phyloP scores from a whole-genome alignment of 495 filamentous ascomycete species.

The Tirmania nivea region DNA sequence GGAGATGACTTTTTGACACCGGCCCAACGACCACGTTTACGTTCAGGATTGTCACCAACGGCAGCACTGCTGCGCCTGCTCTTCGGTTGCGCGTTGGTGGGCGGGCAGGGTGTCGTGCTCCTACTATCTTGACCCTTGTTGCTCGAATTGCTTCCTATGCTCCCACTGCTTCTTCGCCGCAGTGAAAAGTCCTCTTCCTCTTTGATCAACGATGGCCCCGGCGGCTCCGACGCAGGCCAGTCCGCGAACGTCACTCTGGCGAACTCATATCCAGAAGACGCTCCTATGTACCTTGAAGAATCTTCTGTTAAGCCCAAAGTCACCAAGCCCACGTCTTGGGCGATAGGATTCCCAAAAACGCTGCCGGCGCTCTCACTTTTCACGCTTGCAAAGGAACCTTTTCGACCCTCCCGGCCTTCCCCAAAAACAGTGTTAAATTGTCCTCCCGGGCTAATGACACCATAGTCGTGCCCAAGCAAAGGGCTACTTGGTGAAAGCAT shows the following conservation, averaged over 20 bases:
- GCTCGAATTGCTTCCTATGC: neutral
- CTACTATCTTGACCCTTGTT: neutral
- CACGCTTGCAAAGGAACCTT: neutral
- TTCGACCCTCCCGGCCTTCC: neutral
- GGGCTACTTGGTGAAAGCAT: constrained; percentile 4
- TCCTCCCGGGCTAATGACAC: neutral
- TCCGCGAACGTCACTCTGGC: constrained; percentile 13
- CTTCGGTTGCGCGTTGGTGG: neutral
- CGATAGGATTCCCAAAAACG: neutral
- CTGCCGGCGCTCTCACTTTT: too few relatives aligned
- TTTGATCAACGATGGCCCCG: neutral
- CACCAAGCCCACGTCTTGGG: constrained; percentile 14
- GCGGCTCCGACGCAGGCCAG: neutral
- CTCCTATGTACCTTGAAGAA: constrained; percentile 13
- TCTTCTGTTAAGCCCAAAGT: constrained; percentile 15
- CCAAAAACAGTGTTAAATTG: neutral
- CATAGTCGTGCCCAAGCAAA: neutral
- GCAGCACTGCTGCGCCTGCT: neutral
- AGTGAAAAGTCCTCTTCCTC: neutral
- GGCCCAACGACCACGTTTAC: constrained; percentile 6
- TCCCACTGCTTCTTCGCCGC: neutral
- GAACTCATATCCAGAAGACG: constrained; percentile 15
- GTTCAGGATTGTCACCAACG: neutral
- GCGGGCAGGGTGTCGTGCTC: neutral
- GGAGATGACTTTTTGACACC: constrained; percentile 4